Conservation (phyloP, 2,329 filamentous ascomycete genomes). For the Claviceps fusiformis region DNA sequence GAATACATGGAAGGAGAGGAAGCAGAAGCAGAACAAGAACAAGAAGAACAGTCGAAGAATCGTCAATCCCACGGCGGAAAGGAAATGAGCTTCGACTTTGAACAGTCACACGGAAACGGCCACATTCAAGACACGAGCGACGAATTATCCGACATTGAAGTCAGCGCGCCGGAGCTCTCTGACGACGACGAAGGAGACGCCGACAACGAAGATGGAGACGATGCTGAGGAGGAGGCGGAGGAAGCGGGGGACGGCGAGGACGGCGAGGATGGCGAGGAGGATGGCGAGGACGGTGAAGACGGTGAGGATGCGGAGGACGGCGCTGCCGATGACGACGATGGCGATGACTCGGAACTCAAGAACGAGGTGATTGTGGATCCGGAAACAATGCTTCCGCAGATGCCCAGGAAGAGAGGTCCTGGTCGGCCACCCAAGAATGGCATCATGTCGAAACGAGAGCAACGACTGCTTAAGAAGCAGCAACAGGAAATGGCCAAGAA, state of each 20-base stretch:
- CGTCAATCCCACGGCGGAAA: slow-evolving; percentile 45
- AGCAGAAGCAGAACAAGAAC: slow-evolving; percentile 8
- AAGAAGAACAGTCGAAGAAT: slow-evolving; percentile 18
- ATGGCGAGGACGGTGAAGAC: background rate
- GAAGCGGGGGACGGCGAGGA: slow-evolving; percentile 9
- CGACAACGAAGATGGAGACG: slow-evolving; percentile 10
- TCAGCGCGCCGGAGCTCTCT: slow-evolving; percentile 27
- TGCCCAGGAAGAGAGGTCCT: slow-evolving; percentile 58
- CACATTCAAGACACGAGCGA: slow-evolving; percentile 44
- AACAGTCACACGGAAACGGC: slow-evolving; percentile 44
- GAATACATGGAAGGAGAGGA: slow-evolving; percentile 37
- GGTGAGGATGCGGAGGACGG: slow-evolving; percentile 9
- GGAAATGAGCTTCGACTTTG: slow-evolving; percentile 63
- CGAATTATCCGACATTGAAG: slow-evolving; percentile 31
- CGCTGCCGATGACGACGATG: slow-evolving; percentile 11
- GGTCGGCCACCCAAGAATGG: slow-evolving; percentile 75
- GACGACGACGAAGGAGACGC: slow-evolving; percentile 24
- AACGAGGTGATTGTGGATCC: slow-evolving; percentile 17
- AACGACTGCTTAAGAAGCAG: slow-evolving; percentile 47
- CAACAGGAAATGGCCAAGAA: slow-evolving; percentile 36
- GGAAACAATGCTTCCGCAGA: slow-evolving; percentile 25
- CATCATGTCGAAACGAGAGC: slow-evolving; percentile 68
- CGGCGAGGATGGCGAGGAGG: slow-evolving; percentile 9
- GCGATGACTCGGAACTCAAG: slow-evolving; percentile 11
- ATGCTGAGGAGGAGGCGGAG: background rate